Conservation (phyloP, 225 moss, liverwort and hornwort genomes). For the Marchantia paleacea region DNA sequence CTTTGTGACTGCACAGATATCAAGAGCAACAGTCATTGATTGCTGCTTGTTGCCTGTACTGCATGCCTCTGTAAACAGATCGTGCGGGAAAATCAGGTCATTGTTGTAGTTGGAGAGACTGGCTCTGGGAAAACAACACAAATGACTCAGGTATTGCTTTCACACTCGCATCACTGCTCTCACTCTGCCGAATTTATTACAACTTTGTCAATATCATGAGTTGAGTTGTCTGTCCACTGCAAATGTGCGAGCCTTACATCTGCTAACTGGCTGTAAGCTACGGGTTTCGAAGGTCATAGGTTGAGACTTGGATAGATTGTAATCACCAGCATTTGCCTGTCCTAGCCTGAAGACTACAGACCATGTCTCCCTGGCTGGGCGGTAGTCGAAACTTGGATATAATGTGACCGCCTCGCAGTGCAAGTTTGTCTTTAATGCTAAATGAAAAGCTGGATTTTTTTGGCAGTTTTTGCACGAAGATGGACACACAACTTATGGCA, state of each 20-base stretch:
- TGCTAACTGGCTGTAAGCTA: background rate
- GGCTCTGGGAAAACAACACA: conserved; percentile 98
- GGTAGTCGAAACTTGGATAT: too few species aligned
- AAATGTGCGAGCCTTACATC: background rate
- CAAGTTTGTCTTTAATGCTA: background rate
- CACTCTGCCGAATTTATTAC: background rate
- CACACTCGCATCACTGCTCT: background rate
- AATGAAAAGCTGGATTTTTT: background rate
- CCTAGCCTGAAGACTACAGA: too few species aligned
- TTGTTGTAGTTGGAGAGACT: conserved; percentile 98
- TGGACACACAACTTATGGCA: conserved; percentile 89
- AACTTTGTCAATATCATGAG: background rate
- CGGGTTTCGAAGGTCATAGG: background rate
- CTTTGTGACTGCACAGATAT: background rate
- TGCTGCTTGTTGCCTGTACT: background rate
- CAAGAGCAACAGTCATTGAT: background rate
- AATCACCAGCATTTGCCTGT: too few species aligned
- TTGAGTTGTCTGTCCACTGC: background rate
- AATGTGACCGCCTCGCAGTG: background rate
- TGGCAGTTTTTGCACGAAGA: conserved; percentile 95
- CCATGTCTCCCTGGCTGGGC: too few species aligned
- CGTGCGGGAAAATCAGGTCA: conserved; percentile 91
- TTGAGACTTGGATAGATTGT: too few species aligned
- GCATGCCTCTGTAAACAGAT: conserved; percentile 39
- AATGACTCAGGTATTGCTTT: conserved; percentile 76